Base-by-base conservation (phyloP, 208 protist genomes). In the Trypanosoma mega region DNA sequence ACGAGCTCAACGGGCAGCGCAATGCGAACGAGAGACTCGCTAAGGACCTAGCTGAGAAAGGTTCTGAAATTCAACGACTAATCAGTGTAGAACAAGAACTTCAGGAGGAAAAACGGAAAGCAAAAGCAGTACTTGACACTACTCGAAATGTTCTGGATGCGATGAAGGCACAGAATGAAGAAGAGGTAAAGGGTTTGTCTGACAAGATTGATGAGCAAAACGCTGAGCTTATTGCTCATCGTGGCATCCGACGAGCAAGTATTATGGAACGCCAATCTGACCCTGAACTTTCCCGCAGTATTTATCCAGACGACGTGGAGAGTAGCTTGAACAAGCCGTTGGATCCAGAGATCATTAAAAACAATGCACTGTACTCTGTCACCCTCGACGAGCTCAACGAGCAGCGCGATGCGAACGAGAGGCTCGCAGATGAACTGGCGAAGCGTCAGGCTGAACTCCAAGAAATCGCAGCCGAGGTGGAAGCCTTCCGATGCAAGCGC, bases 401-500 rank as follows among this genome's bases (percentile, higher is more conserved):
- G 21, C 9, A 14, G 45, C 45, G 45, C 23, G 45, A 6, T 6
- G 45, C 21, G 14, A 30, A 41, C 20, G 46, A 52, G 33, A 29
- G 23, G 23, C 41, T 62, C 3, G 4, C 45, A 23, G 36, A 23
- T 2, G 44, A 62, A 18, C 8, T 69, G 20, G 62, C 45, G 2
- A 29, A 36, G 4, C 21, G 50, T n/a, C 30, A 54, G 44, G 63
- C 24, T 1, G 44, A 50, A 48, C 31, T 34, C 9, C 20, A 3
- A 2, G 31, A 0, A 16, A 53, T 68, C 14, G 58, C n/a, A 0
- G 52, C n/a, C 1, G 70, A 81, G 48, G 24, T 81, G 0, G 39
- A 2, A 23, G 67, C 75, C 3, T 77, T 81, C 53, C 60, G 75
- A 2, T 18, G 63, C 48, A 78, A 72, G 34, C 59, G 76, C 5